Evolutionary conservation across 1,284 basidiomycete species (phyloP).

Genomic region (Quambalaria eucalypti): DNA sequence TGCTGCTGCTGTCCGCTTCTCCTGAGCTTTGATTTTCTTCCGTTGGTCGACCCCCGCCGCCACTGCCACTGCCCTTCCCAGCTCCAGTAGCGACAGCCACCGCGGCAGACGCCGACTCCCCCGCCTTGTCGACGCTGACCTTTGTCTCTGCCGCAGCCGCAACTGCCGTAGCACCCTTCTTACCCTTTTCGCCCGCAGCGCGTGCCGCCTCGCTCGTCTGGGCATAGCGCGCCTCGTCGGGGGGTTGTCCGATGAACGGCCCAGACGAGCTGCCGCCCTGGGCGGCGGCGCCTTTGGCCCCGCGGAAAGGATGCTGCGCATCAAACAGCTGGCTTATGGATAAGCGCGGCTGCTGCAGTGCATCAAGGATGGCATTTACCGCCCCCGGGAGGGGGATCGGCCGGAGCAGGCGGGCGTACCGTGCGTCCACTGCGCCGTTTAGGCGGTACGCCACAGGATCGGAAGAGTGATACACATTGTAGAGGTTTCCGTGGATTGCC

Average conservation of each 20-base stretch:
- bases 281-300: not conserved
- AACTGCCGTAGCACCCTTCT: too few species aligned
- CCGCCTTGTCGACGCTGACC: too few species aligned
- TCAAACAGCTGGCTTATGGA: constrained; percentile 44
- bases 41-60: not conserved
- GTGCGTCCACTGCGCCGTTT: constrained; percentile 45
- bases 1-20: not conserved
- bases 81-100: too few species aligned
- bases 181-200: constrained; percentile 9
- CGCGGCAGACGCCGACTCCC: too few species aligned
- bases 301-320: constrained; percentile 2
- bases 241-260: too few species aligned
- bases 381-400: constrained; percentile 46
- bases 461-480: constrained; percentile 45
- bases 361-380: constrained; percentile 36
- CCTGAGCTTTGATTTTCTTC: constrained; percentile 1
- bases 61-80: constrained; percentile 5
- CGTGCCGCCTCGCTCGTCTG: constrained; percentile 3
- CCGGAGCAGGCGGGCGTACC: constrained; percentile 45
- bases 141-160: too few species aligned
- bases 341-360: constrained; percentile 36
- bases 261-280: too few species aligned
- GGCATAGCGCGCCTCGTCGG: constrained; percentile 5
- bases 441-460: constrained; percentile 49
- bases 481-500: constrained; percentile 20